Conservation (phyloP, 495 filamentous ascomycete species). For the Xylona heveae region DNA sequence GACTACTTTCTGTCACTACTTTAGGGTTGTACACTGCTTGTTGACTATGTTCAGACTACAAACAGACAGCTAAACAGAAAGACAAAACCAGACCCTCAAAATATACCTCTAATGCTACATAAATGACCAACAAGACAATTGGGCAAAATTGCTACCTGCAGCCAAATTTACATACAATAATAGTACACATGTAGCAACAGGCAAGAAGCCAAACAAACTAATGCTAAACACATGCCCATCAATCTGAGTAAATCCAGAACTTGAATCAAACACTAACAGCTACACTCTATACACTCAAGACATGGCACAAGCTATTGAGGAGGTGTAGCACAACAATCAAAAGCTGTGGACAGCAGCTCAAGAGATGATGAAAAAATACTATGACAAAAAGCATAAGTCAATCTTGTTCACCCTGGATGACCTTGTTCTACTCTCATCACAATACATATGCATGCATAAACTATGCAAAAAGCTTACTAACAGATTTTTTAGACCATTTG, state of each 20-base stretch:
- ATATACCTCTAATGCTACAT: background rate
- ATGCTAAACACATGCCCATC: slow-evolving; percentile 6
- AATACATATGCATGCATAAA: background rate
- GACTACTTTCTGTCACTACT: slow-evolving; percentile 1
- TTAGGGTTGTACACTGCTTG: slow-evolving; percentile 1
- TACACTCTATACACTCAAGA: background rate
- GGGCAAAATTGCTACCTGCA: background rate
- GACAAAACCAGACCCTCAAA: slow-evolving; percentile 2
- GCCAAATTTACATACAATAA: slow-evolving; percentile 5
- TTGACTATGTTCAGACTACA: slow-evolving; percentile 5
- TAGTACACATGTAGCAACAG: slow-evolving; percentile 2
- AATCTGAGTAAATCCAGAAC: slow-evolving; percentile 2
- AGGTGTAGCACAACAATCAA: background rate
- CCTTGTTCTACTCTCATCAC: background rate
- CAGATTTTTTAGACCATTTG: slow-evolving; percentile 1
- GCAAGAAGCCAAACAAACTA: slow-evolving; percentile 10
- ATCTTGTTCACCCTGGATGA: background rate
- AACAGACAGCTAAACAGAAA: slow-evolving; percentile 4
- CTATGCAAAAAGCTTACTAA: slow-evolving; percentile 2
- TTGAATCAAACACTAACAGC: background rate
- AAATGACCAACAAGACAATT: slow-evolving; percentile 2
- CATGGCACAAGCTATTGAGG: no score
- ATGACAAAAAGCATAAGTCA: slow-evolving; percentile 1
- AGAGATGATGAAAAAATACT: background rate
- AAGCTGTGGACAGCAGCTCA: background rate